Conservation (phyloP, 495 filamentous ascomycete species). For the Geopyxis carbonaria region DNA sequence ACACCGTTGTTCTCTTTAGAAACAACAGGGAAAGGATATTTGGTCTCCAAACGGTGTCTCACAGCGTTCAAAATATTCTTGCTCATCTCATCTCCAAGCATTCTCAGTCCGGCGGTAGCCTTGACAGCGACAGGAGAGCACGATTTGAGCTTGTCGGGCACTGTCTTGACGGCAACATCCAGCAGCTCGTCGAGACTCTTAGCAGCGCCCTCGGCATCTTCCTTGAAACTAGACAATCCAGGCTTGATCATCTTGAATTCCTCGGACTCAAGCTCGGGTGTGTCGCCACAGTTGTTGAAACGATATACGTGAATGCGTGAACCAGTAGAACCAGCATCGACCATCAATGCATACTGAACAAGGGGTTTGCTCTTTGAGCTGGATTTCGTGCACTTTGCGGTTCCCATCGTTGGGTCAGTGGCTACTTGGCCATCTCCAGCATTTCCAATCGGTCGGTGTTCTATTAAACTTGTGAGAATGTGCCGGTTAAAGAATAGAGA, state of each 20-base stretch:
- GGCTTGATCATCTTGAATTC: constrained; percentile 75
- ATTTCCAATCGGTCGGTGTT: constrained; percentile 1
- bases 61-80: constrained; percentile 73
- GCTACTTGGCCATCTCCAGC: constrained; percentile 34
- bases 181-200: constrained; percentile 76
- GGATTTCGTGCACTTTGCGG: constrained; percentile 62
- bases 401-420: constrained; percentile 41
- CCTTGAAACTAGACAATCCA: constrained; percentile 70
- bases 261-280: constrained; percentile 87
- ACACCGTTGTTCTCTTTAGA: constrained; percentile 72
- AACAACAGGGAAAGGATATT: constrained; percentile 87
- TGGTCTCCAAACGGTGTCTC: constrained; percentile 62
- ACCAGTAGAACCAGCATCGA: constrained; percentile 93
- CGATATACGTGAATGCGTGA: constrained; percentile 96
- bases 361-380: constrained; percentile 73
- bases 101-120: constrained; percentile 80
- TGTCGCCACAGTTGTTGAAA: constrained; percentile 94
- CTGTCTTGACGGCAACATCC: constrained; percentile 60
- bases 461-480: constrained; percentile 1
- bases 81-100: constrained; percentile 68
- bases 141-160: constrained; percentile 69
- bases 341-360: constrained; percentile 94
- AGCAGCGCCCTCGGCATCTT: constrained; percentile 72
- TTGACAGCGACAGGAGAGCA: constrained; percentile 92
- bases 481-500: neutral